Evolutionary conservation across 1,284 basidiomycete species (phyloP), one percentile per base, ranked within the genome.

Genomic region (Pisolithus thermaeus): DNA sequence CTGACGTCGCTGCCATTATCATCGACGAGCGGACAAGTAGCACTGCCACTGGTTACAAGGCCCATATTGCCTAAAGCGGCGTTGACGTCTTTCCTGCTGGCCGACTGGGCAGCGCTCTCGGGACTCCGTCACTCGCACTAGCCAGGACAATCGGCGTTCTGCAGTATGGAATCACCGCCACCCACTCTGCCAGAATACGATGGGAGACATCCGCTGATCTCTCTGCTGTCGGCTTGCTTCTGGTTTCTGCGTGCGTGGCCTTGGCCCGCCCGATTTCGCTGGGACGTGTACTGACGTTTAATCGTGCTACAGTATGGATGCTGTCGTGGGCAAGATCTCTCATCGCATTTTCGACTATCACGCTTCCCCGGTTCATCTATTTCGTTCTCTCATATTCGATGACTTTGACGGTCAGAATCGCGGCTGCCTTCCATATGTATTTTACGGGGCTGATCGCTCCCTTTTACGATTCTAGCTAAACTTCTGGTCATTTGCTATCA

Each of bases 311-410:
- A 90, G 89, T 93, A 56, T 93, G 90, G 81, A 65, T 90, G 22
- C 73, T 94, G 32, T 87, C 89, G 51, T 87, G 87, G 78, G 74
- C 80, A 35, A 85, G 84, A 67, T 72, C 78, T 18, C 69, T 89
- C 41, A 76, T 90, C 39, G 80, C 84, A 1, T 88, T 93, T 59
- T 76, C 77, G 8, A 93, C 92, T 2, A 89, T 95, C 50, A 84
- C 86, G 7, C 63, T 93, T 7, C 92, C 92, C 1, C 78, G 82
- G 58, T 79, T 79, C 62, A 83, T 89, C 46, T 90, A 88, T 60
- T 76, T 83, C 22, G 74, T 92, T 32, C 76, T 95, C 16, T 92
- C 91, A 9, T 93, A 92, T 65, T 92, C 91, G 4, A 83, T 94
- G 77, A 94, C 92, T 1, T 76, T 93, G 59, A 89, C 87, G 51